phyloP scores from a whole-genome alignment of 805 yeast species.

The Candida stauntonica region DNA sequence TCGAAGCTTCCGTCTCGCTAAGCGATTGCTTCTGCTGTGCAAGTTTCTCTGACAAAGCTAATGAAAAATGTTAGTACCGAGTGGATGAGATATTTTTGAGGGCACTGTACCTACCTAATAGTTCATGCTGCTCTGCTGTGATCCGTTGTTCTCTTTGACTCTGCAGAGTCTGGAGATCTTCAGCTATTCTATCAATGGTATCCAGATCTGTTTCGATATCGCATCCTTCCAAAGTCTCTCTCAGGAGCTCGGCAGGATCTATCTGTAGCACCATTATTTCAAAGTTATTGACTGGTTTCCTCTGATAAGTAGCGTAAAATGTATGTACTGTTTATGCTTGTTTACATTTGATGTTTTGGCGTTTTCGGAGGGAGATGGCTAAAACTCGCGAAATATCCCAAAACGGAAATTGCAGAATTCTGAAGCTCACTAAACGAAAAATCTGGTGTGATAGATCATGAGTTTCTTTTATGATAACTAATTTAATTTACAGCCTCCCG shows the following conservation, averaged over 20 bases:
- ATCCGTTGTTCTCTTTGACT: conserved; percentile 29
- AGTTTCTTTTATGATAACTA: not conserved
- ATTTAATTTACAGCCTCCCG: not conserved
- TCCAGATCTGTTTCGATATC: conserved; percentile 49
- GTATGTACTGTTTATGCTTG: too few species aligned
- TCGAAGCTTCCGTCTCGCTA: conserved; percentile 27
- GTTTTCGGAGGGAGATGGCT: too few species aligned
- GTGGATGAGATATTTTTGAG: too few species aligned
- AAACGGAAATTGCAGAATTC: too few species aligned
- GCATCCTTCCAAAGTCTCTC: conserved; percentile 42
- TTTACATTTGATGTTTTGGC: too few species aligned
- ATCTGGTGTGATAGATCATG: too few species aligned
- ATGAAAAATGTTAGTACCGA: too few species aligned
- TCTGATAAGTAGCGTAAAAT: too few species aligned
- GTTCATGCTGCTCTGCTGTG: conserved; percentile 18
- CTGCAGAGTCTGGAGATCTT: conserved; percentile 31
- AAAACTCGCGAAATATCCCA: too few species aligned
- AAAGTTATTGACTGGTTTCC: not conserved
- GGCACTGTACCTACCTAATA: conserved; percentile 16
- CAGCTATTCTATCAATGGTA: conserved; percentile 41
- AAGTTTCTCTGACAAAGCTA: conserved; percentile 19
- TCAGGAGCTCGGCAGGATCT: conserved; percentile 28
- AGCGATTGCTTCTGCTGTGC: conserved; percentile 16
- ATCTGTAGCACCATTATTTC: conserved; percentile 8
- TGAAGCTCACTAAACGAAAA: too few species aligned